Base-by-base conservation (phyloP, 1,284 basidiomycete species). In the Golubevia sp. region DNA sequence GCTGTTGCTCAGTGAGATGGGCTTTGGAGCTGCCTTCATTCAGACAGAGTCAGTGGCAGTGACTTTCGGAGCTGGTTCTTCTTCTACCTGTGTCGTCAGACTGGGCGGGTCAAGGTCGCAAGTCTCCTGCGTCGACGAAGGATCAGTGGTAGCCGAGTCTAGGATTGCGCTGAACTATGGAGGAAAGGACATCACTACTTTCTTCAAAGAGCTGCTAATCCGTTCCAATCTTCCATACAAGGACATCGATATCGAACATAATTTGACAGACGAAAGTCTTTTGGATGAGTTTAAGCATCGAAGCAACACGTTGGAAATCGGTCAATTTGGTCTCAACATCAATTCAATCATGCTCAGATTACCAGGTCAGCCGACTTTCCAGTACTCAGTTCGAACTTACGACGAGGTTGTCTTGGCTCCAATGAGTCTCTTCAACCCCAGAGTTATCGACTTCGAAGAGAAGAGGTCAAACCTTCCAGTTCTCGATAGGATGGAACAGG, bases 321-420 rank as follows among this genome's bases (percentile, higher is more conserved):
- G 67, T 8, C 76, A 83, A 59, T 68, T 82, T 8, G 78, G 79
- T 2, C 66, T 82, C 56, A 76, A 77, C 67, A 73, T 80, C 58
- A 34, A 34, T 34, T 34, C 30, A 3, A 34, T 34, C 30, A 34
- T 34, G 30, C 30, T 34, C 11, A 3, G 95, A 24, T 86, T 89
- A 61, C 92, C 94, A 1, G 88, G 89, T 26, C 87, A 89, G 64
- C 86, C 90, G 18, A 91, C 94, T 2, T 88, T 91, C 77, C 97
- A 97, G 84, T 99, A 95, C 83, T 90, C 90, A 24, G 86, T 98
- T 61, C 89, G 94, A 27, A 91, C 92, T 3, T 99, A 98, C 80
- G 97, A 99, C 81, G 97, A 99, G 85, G 91, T 93, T 61, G 95
- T 98, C 63, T 86, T 99, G 44, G 94, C 94, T 0, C 93, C 96